Percentiles rank a stretch among this genome's conserved stretches.
These are phyloP conservation scores for Simplicillium sp. DNA, from an alignment of 2,329 filamentous ascomycete species.

Conservation along the genomic window DNA sequence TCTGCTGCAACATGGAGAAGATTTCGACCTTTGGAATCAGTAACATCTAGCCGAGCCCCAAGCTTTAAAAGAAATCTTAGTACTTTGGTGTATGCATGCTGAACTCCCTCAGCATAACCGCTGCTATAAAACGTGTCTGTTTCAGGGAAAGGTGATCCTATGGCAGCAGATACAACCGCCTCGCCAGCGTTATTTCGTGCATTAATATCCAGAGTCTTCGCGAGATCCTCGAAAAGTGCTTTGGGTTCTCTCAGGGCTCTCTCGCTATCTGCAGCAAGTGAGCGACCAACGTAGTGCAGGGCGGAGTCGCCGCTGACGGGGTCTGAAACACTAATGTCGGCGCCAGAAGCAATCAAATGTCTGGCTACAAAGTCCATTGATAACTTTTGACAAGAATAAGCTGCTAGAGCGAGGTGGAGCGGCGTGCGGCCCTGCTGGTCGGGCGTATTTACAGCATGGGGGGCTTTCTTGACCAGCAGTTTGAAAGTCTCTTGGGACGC, in stretches of 20 bases:
- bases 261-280: not conserved
- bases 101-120: not conserved
- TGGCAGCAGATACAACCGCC: not conserved
- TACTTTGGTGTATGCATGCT: not conserved
- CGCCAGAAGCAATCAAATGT: conserved; percentile 8
- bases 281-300: conserved; percentile 4
- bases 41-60: conserved; percentile 8
- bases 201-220: not conserved
- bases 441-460: not conserved
- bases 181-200: not conserved
- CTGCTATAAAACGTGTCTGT: not conserved
- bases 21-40: conserved; percentile 9
- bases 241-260: not conserved
- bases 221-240: conserved; percentile 4
- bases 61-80: not conserved
- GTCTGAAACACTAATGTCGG: conserved; percentile 7
- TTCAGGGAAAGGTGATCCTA: not conserved
- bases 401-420: not conserved
- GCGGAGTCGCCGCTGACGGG: conserved; percentile 2
- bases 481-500: not conserved
- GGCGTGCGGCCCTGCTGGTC: not conserved
- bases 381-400: not conserved
- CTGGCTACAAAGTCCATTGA: conserved; percentile 3
- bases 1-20: conserved; percentile 13
- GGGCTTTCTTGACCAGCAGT: not conserved